phyloP scores from a whole-genome alignment of 2,329 filamentous ascomycete genomes.

The Pseudogymnoascus sp. region DNA sequence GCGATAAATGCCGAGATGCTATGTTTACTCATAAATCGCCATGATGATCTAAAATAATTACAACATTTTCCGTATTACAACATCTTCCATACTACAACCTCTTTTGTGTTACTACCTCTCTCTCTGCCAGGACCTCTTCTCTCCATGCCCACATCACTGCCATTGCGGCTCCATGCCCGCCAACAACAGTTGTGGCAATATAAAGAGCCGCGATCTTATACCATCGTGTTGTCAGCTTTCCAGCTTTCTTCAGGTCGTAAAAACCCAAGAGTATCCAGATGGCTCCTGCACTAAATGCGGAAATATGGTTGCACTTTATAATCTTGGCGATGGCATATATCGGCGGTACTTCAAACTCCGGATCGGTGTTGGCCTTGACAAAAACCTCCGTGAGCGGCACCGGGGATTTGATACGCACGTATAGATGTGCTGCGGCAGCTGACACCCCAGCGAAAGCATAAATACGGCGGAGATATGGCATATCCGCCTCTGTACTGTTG shows the following conservation, averaged over 20 bases:
- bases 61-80: background rate
- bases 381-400: constrained; percentile 19
- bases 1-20: too few species aligned
- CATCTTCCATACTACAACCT: background rate
- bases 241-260: constrained; percentile 28
- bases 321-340: constrained; percentile 15
- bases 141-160: constrained; percentile 29
- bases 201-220: constrained; percentile 18
- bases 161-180: constrained; percentile 28
- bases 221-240: constrained; percentile 26
- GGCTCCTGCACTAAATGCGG: constrained; percentile 18
- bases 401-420: constrained; percentile 16
- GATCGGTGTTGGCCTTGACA: constrained; percentile 21
- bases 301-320: constrained; percentile 22
- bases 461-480: constrained; percentile 10
- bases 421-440: constrained; percentile 16
- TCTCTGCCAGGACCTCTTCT: constrained; percentile 28
- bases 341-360: constrained; percentile 12
- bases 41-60: background rate
- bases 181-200: constrained; percentile 16
- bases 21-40: background rate
- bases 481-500: constrained; percentile 8
- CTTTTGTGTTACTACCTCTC: background rate
- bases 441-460: constrained; percentile 11
- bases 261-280: constrained; percentile 30